phyloP scores from a whole-genome alignment of 148 eudicot genomes.

The Nyssa sinensis region DNA sequence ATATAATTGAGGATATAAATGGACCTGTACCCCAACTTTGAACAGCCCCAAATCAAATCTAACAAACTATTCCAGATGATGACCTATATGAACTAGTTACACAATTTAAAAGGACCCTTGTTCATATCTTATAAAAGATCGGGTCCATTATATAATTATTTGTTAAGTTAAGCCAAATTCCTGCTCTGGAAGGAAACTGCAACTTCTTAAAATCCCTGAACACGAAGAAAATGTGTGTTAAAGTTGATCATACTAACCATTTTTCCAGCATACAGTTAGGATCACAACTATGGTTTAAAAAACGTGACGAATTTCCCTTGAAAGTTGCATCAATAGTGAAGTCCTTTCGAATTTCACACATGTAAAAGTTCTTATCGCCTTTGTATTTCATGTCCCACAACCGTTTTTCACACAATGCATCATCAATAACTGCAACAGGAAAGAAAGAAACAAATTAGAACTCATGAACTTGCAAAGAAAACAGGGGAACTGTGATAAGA shows the following conservation, averaged over 20 bases:
- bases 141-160: background rate
- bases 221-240: background rate
- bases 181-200: background rate
- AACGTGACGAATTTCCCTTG: slow-evolving; percentile 89
- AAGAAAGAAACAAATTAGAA: slow-evolving; percentile 6
- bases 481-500: background rate
- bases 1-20: background rate
- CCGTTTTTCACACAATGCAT: slow-evolving; percentile 79
- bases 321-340: slow-evolving; percentile 94
- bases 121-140: background rate
- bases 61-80: background rate
- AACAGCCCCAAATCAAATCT: background rate
- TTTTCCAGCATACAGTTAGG: slow-evolving; percentile 96
- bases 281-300: slow-evolving; percentile 91
- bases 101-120: background rate
- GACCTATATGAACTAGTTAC: background rate
- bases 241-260: slow-evolving; percentile 57
- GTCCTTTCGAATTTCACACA: slow-evolving; percentile 90
- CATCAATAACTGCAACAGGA: slow-evolving; percentile 66
- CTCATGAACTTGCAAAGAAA: background rate
- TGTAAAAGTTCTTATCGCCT: slow-evolving; percentile 68
- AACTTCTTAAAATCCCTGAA: background rate
- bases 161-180: background rate
- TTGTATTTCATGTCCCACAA: slow-evolving; percentile 93
- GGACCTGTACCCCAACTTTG: background rate